Evolutionary conservation across 164 flowering plant genomes (phyloP), one percentile per base, ranked within the genome.

Genomic region (Kingdonia uniflora): DNA sequence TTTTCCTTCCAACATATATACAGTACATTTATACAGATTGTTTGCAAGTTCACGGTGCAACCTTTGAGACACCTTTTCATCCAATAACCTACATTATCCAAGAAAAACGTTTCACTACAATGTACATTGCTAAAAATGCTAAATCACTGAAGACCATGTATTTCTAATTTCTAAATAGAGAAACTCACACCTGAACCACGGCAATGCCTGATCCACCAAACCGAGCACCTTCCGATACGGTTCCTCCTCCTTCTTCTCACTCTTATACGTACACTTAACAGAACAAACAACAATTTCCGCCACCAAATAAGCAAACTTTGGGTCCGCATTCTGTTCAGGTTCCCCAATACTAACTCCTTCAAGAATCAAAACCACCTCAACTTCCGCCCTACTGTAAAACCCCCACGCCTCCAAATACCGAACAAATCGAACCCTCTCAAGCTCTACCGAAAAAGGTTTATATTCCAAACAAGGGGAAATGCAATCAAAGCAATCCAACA

Each of bases 151-250:
- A 16, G 14, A 33, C 11, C 11, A 38, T 14, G 13, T n/a, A 50
- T 6, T 13, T 29, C n/a, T 16, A 29, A 24, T 2, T 16, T 42
- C 13, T n/a, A 24, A 43, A 42, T 39, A 22, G 5, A 29, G 35
- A 29, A 3, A 29, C 35, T 13, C 58, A 45, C 60, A 90, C 97
- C 83, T 73, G 68, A 81, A 70, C 94, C 90, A 87, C 1, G 81
- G 77, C 13, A 43, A 15, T 21, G 62, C 72, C 72, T 82, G 84
- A 8, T 77, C 65, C n/a, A 80, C 66, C 80, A 87, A 59, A 25
- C 10, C 48, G 33, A 83, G 64, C n/a, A 83, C 65, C 55, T 68
- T 70, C 52, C 49, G 21, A 60, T 85, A 85, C 21, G 42, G 54
- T 6, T 20, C 66, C 4, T 25, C 66, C 0, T 77, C 81, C 65